A percentile compares a stretch with the other conserved stretches of the same genome.
These are phyloP conservation scores for Aspergillus sp. DNA, from an alignment of 2,329 filamentous ascomycete species.

Conservation along the genomic window DNA sequence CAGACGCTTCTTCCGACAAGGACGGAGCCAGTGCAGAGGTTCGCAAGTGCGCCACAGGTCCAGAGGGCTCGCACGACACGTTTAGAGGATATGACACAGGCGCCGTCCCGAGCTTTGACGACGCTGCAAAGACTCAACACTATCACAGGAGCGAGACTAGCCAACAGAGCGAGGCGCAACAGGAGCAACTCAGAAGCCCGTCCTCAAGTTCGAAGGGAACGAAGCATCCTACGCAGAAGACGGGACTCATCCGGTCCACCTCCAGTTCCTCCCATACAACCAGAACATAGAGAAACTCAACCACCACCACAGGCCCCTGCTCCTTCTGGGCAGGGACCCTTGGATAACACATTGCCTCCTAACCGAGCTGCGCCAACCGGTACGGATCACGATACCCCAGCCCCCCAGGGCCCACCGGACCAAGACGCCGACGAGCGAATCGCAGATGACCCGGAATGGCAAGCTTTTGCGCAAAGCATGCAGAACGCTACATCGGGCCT, in stretches of 20 bases:
- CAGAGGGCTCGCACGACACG: slow-evolving; percentile 18
- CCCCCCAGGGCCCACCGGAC: too few relatives aligned
- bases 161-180: slow-evolving; percentile 11
- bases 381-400: too few relatives aligned
- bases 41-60: slow-evolving; percentile 8
- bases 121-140: slow-evolving; percentile 20
- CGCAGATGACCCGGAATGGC: too few relatives aligned
- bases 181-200: slow-evolving; percentile 9
- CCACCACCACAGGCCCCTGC: slow-evolving; percentile 2
- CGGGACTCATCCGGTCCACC: slow-evolving; percentile 4
- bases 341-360: not conserved
- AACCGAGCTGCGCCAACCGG: slow-evolving; percentile 10
- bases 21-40: slow-evolving; percentile 10
- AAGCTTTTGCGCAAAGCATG: too few relatives aligned
- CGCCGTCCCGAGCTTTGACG: slow-evolving; percentile 16
- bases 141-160: slow-evolving; percentile 13
- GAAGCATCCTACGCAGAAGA: slow-evolving; percentile 7
- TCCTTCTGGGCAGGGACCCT: not conserved
- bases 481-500: too few relatives aligned
- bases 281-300: slow-evolving; percentile 2
- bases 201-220: slow-evolving; percentile 8
- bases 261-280: slow-evolving; percentile 1
- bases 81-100: slow-evolving; percentile 13
- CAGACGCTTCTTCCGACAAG: slow-evolving; percentile 22
- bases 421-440: too few relatives aligned